Percentiles rank a stretch among this genome's conserved stretches.
Conservation (phyloP, 1,284 basidiomycete genomes). For the Pisolithus thermaeus region DNA sequence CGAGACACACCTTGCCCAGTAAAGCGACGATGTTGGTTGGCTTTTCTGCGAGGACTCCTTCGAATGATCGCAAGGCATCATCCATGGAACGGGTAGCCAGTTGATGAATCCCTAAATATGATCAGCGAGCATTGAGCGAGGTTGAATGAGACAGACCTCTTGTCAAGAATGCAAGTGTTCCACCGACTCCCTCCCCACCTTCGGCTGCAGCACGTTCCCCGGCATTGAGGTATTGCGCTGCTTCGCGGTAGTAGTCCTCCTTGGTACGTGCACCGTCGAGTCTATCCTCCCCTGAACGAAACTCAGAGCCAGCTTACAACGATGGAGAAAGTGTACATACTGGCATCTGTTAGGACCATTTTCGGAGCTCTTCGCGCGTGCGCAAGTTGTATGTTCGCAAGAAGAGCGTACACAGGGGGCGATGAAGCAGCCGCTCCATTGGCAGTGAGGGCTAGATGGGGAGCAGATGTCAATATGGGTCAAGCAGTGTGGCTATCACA, state of each 20-base stretch:
- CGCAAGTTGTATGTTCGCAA: conserved; percentile 80
- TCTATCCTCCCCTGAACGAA: conserved; percentile 60
- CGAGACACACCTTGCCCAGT: conserved; percentile 59
- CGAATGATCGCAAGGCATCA: conserved; percentile 74
- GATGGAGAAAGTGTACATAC: conserved; percentile 33
- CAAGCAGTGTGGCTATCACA: conserved; percentile 10
- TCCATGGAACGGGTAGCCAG: conserved; percentile 76
- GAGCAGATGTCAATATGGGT: conserved; percentile 6
- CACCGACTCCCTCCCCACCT: conserved; percentile 43
- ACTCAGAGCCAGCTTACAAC: conserved; percentile 5
- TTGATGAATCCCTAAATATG: conserved; percentile 63
- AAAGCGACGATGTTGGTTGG: conserved; percentile 81
- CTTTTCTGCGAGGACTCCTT: conserved; percentile 71
- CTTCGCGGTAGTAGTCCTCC: conserved; percentile 63
- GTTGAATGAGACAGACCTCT: conserved; percentile 41
- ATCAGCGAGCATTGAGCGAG: conserved; percentile 5
- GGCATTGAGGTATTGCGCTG: conserved; percentile 64
- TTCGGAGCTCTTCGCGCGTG: conserved; percentile 80
- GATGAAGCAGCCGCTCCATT: conserved; percentile 43
- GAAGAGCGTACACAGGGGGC: conserved; percentile 68
- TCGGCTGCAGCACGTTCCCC: conserved; percentile 52
- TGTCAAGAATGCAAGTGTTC: conserved; percentile 58
- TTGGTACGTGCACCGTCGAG: conserved; percentile 58
- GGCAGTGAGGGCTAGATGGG: conserved; percentile 44
- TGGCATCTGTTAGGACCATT: conserved; percentile 61